Conservation (phyloP, 495 filamentous ascomycete species). For the Copromyces sp. region DNA sequence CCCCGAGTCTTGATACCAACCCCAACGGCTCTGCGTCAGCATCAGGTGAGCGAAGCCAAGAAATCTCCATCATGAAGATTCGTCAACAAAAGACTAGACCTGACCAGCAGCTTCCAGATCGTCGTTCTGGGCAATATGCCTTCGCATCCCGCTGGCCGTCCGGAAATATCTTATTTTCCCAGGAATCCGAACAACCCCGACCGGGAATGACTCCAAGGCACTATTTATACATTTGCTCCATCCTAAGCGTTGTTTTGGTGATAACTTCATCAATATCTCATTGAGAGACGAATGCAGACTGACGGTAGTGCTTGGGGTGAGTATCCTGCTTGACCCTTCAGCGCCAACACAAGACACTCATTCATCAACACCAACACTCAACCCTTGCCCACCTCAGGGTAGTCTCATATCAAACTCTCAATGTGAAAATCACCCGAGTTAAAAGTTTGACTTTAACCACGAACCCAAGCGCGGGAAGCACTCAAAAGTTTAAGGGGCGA, state of each 20-base stretch:
- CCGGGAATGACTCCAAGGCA: no score
- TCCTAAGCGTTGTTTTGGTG: background rate
- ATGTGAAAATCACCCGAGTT: background rate
- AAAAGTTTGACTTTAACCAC: background rate
- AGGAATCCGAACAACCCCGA: background rate
- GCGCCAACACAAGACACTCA: background rate
- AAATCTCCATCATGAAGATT: background rate
- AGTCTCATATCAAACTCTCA: background rate
- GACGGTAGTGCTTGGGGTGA: background rate
- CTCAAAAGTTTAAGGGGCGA: background rate
- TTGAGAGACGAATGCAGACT: background rate
- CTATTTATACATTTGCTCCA: background rate
- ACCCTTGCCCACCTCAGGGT: accelerated
- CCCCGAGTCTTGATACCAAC: background rate
- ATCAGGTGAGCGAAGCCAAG: background rate
- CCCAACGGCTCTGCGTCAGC: background rate
- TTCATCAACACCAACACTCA: background rate
- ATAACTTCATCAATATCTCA: background rate
- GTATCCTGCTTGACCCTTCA: background rate
- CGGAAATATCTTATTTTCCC: background rate
- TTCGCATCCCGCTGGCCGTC: background rate
- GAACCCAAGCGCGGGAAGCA: background rate
- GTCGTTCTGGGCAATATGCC: background rate
- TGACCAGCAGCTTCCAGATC: background rate
- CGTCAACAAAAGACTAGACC: background rate